These are phyloP conservation scores for Endoconidiophora laricicola DNA, from an alignment of 2,329 filamentous ascomycete species.

Conservation along the genomic window DNA sequence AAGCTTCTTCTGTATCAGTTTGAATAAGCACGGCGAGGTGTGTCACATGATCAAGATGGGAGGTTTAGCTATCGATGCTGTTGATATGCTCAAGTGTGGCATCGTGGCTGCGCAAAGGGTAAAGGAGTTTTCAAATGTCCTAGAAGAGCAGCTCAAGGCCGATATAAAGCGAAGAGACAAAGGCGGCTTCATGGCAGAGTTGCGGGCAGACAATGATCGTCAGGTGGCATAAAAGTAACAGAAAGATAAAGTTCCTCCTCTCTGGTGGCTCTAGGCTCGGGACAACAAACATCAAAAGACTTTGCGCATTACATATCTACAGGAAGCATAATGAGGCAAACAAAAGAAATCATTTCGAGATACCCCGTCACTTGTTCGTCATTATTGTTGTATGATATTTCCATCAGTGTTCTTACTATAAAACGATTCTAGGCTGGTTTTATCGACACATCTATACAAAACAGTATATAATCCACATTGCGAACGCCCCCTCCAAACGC, in stretches of 20 bases:
- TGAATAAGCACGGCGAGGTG: constrained; percentile 80
- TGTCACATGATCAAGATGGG: constrained; percentile 86
- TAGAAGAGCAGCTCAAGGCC: constrained; percentile 57
- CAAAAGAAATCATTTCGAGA: constrained; percentile 6
- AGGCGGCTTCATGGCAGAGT: constrained; percentile 61
- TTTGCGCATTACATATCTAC: neutral
- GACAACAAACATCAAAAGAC: neutral
- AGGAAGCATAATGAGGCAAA: neutral
- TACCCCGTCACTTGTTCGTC: constrained; percentile 6
- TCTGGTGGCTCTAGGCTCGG: neutral
- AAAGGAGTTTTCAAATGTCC: constrained; percentile 57
- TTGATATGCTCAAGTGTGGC: constrained; percentile 60
- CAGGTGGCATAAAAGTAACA: neutral
- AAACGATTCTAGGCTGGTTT: neutral
- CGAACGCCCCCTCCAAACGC: constrained; percentile 1
- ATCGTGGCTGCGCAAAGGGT: constrained; percentile 60
- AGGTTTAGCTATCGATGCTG: constrained; percentile 64
- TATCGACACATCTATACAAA: neutral
- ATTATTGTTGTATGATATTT: too few species aligned
- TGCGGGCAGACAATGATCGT: constrained; percentile 71
- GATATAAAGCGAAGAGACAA: constrained; percentile 65
- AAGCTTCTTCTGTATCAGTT: constrained; percentile 61
- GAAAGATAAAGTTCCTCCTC: too few species aligned
- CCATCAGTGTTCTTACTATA: neutral
- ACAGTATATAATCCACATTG: neutral